Evolutionary conservation across 345 rosid species (phyloP), one percentile per base, ranked within the genome.

Genomic region (Melaleuca quinquenervia): DNA sequence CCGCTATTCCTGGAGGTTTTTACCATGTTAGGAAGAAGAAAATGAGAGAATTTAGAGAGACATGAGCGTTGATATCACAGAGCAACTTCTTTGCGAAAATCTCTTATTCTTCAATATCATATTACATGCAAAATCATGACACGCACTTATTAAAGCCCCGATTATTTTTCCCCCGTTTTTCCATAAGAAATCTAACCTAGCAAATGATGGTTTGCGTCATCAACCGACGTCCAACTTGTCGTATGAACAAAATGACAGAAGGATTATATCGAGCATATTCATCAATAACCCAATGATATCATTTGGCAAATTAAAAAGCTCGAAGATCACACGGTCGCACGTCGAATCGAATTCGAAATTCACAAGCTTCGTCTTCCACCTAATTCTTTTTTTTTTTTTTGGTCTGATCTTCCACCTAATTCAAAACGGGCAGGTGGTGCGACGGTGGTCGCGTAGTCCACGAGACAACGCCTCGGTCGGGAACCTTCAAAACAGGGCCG

Each of bases 261-360:
- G 18, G 44, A 15, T 15, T 8, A 1, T 2, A 29, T 62, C 0
- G 4, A 0, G 29, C 9, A 29, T 41, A 41, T 29, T 1, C 29
- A 62, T 7, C 0, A 1, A 58, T n/a, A 0, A 0, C n/a, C 12
- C 0, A 58, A 2, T 3, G 12, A n/a, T 3, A 0, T 3, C 0
- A n/a, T 6, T 6, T 0, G n/a, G 6, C 0, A 2, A 3, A 12
- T 2, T 1, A n/a, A 62, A 29, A 62, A 1, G n/a, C 8, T 5
- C 1, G 0, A 0, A 6, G 1, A 6, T 0, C 18, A 0, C 5
- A n/a, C n/a, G n/a, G 3, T 16, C 1, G 0, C 5, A 0, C 0
- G 9, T 27, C 2, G 10, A 13, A 27, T 60, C 32, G 18, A 62
- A 62, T 62, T 62, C 44, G 3, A 10, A 10, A 62, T 32, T 4